Conservation (phyloP, 139 green algal genomes). For the Trebouxia sp. region DNA sequence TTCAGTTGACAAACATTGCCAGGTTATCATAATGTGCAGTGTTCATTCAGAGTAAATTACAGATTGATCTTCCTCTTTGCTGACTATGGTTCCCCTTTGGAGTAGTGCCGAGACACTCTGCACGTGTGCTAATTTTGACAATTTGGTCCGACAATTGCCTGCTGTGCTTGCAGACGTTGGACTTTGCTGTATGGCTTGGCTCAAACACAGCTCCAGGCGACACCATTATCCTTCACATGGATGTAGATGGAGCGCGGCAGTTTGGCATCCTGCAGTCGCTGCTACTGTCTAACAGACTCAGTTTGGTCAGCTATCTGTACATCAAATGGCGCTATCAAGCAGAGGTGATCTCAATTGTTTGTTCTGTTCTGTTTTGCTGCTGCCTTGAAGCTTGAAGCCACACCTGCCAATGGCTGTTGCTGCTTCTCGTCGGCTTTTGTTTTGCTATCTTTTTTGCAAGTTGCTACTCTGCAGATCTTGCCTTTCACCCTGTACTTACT, state of each 20-base stretch:
- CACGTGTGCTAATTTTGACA: not conserved
- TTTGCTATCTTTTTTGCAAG: not conserved
- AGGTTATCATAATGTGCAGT: not conserved
- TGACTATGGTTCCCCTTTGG: not conserved
- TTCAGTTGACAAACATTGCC: too few species aligned
- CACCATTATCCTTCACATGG: not conserved
- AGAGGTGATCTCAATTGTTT: not conserved
- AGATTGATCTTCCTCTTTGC: not conserved
- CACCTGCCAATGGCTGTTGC: too few species aligned
- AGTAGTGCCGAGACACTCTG: not conserved
- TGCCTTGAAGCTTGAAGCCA: not conserved
- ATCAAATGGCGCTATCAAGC: conserved; percentile 18
- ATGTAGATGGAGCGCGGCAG: not conserved
- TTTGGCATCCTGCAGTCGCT: conserved; percentile 15
- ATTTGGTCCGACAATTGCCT: not conserved
- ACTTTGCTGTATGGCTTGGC: not conserved
- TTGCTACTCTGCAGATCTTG: too few species aligned
- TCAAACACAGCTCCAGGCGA: not conserved
- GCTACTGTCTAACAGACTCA: not conserved
- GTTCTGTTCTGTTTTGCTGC: not conserved
- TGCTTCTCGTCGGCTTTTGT: too few species aligned
- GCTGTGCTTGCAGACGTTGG: not conserved
- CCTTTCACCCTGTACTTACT: too few species aligned
- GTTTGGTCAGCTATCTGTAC: not conserved
- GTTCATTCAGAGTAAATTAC: not conserved